Base-by-base conservation (phyloP, 1,284 basidiomycete genomes). In the Schizopora paradoxa region DNA sequence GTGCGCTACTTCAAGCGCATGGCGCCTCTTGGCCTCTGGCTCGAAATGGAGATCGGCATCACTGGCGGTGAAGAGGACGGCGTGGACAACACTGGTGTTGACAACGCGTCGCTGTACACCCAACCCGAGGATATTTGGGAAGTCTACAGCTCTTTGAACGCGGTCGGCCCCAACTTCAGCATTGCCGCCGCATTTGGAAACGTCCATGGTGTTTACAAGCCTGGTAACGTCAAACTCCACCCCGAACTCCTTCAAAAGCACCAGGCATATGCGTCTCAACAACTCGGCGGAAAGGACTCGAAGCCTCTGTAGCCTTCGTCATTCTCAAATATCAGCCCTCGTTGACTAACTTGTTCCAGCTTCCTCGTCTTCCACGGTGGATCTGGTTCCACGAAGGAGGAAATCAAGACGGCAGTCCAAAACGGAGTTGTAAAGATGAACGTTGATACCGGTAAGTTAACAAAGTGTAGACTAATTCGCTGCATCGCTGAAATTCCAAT, bases 31-130 rank as follows among this genome's bases (percentile, higher is more conserved):
- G 86, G 88, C 54, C 73, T 91, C 60, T 99, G 93, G 93, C 91
- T 99, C 68, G 96, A 99, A 79, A 99, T 99, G 96, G 96, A 99
- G 73, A 99, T 99, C 65, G 96, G 96, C 64, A 99, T 99, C 72
- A 99, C 96, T 50, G 96, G 95, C 66, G 95, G 95, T 64, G 95
- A 99, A 69, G 95, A 99, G 70, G 95, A 99, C 63, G 95, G 95
- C 66, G 95, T 99, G 45, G 92, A 96, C 70, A 95, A 96, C 77
- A 86, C 91, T 53, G 80, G 76, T 48, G 93, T 94, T 56, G 96
- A 99, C 73, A 99, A 98, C 72, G 73, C 85, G 36, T 77, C 82
- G 45, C 77, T 99, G 57, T 99, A 99, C 79, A 99, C 96, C 38
- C 95, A 99, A 69, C 94, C 96, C 48, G 89, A 94, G 65, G 95